phyloP scores from a whole-genome alignment of 2,329 filamentous ascomycete genomes.

The Talaromyces sp. region DNA sequence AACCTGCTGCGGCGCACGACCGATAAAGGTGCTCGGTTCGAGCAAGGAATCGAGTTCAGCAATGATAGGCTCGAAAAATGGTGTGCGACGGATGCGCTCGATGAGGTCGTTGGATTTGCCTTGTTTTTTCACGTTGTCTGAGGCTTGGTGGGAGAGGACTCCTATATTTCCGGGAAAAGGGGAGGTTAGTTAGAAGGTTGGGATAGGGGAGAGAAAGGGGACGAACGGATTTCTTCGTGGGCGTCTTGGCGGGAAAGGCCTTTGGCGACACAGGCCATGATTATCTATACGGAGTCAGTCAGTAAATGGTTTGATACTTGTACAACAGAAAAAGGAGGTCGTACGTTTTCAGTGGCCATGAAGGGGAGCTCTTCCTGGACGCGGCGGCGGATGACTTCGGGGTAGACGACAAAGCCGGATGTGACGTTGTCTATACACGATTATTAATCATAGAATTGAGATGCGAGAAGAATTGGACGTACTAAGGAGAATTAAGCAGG shows the following conservation, averaged over 20 bases:
- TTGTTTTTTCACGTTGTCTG: conserved; percentile 65
- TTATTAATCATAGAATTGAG: background rate
- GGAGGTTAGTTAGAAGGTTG: background rate
- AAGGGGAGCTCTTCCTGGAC: conserved; percentile 79
- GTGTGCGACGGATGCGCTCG: conserved; percentile 66
- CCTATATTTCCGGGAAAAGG: background rate
- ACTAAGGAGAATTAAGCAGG: conserved; percentile 52
- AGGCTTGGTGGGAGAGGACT: conserved; percentile 74
- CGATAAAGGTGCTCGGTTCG: conserved; percentile 4
- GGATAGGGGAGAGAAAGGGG: background rate
- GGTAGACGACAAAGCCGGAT: conserved; percentile 73
- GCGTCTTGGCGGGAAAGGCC: conserved; percentile 74
- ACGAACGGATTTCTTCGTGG: conserved; percentile 72
- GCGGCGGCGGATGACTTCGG: conserved; percentile 63
- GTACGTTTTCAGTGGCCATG: conserved; percentile 63
- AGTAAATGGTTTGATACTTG: background rate
- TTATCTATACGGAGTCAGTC: conserved; percentile 45
- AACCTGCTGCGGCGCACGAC: conserved; percentile 3
- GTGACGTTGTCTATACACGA: conserved; percentile 59
- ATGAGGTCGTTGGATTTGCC: conserved; percentile 79
- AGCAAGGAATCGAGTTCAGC: conserved; percentile 9
- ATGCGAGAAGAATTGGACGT: conserved; percentile 29
- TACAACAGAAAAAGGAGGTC: background rate
- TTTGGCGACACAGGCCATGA: conserved; percentile 72
- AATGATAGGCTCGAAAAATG: conserved; percentile 59